Conservation (phyloP, 164 flowering plant species). For the Dillenia suffruticosa region DNA sequence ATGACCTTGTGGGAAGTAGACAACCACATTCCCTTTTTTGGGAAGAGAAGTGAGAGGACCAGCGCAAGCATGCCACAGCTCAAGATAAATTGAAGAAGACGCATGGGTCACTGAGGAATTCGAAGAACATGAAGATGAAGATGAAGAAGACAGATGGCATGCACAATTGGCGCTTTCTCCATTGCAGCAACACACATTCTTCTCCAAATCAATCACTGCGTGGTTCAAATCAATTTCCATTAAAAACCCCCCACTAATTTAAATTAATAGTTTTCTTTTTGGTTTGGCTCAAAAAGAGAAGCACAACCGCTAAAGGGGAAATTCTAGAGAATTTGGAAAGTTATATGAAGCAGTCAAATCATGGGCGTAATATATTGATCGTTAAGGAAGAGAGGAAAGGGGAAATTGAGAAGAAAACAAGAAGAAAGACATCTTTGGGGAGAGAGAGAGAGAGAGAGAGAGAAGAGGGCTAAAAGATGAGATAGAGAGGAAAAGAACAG, state of each 20-base stretch:
- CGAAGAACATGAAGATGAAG: conserved; percentile 45
- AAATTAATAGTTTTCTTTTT: neutral
- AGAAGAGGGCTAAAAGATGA: conserved; percentile 9
- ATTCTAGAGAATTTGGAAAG: neutral
- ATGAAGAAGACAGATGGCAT: conserved; percentile 26
- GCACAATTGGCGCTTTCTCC: conserved; percentile 23
- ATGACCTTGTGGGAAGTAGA: conserved; percentile 94
- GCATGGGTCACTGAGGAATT: conserved; percentile 29
- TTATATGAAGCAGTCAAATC: no score
- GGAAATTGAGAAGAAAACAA: conserved; percentile 2
- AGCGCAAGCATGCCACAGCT: conserved; percentile 96
- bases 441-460: conserved; percentile 12
- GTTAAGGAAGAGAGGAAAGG: conserved; percentile 5
- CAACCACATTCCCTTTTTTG: conserved; percentile 79
- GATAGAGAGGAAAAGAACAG: conserved; percentile 5
- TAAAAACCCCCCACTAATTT: conserved; percentile 15
- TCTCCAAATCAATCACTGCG: conserved; percentile 51
- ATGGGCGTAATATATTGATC: neutral
- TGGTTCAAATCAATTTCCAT: conserved; percentile 96
- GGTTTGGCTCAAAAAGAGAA: conserved; percentile 11
- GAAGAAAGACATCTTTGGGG: conserved; percentile 16
- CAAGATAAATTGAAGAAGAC: conserved; percentile 56
- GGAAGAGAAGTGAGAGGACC: conserved; percentile 83
- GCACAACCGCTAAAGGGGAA: conserved; percentile 2
- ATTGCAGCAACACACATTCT: conserved; percentile 31